A percentile compares a stretch with the other conserved stretches of the same genome.
These are phyloP conservation scores for Phytophthora sp. DNA, from an alignment of 352 stramenopile genomes.

Conservation along the genomic window DNA sequence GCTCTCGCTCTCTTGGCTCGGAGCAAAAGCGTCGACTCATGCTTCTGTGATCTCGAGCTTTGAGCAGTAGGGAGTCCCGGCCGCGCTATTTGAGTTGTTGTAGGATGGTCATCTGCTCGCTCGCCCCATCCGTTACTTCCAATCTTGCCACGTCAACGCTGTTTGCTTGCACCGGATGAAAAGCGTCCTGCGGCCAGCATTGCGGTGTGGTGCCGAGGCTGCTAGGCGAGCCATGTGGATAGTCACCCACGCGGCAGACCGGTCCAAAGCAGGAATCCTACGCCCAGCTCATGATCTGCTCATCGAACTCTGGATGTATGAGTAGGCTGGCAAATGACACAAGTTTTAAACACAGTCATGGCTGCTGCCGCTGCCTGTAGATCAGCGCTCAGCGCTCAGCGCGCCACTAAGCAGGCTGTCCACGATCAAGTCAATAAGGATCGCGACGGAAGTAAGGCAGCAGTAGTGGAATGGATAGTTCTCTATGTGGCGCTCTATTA, in stretches of 20 bases:
- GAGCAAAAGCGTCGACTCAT: too few species aligned
- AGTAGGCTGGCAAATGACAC: background rate
- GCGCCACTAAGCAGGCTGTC: too few species aligned
- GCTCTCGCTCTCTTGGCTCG: background rate
- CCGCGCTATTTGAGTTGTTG: background rate
- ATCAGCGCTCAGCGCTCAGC: too few species aligned
- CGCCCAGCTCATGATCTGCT: background rate
- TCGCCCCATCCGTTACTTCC: constrained; percentile 16
- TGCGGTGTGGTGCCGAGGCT: background rate
- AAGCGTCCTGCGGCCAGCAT: background rate
- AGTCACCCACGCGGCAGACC: background rate
- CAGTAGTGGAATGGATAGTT: background rate
- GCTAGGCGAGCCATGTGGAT: background rate
- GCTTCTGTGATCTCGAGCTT: constrained; percentile 17
- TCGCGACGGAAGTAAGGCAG: background rate
- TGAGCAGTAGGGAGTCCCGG: background rate
- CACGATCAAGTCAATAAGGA: too few species aligned
- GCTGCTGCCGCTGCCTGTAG: too few species aligned
- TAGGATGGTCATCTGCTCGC: constrained; percentile 4
- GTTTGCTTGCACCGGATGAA: constrained; percentile 7
- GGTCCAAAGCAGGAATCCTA: background rate
- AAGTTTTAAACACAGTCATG: background rate
- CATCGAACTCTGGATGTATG: background rate
- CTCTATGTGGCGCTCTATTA: constrained; percentile 23
- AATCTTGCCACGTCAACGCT: constrained; percentile 33